Base-by-base conservation (phyloP, 257 asterid species). In the Rehmannia glutinosa region DNA sequence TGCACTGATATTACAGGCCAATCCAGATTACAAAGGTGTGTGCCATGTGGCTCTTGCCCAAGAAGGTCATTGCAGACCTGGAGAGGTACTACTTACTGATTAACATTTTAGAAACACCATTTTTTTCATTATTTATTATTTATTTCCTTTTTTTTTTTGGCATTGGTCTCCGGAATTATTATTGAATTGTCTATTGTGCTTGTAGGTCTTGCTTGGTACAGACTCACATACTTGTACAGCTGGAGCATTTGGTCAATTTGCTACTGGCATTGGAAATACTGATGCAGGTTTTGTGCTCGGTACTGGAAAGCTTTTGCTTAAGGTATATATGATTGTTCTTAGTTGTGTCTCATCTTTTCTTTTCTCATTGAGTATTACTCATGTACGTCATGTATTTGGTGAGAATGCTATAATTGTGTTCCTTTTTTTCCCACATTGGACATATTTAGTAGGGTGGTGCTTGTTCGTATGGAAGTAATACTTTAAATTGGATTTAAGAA, bases 41-140 rank as follows among this genome's bases (percentile, higher is more conserved):
- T 94, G 98, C 83, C 99, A 94, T 71, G 71, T 94, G 28, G 97
- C 97, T 64, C 96, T 94, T 73, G 97, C 99, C 24, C 97, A 94
- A 81, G 99, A 94, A 83, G 99, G 99, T 71, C 97, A 94, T 78
- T 91, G 97, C 85, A 77, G 97, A 71, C 97, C 97, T 27, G 97
- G 97, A 75, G 97, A 94, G 97, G 97, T 94, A 71, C 81, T 24
- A 64, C 30, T 11, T 35, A 62, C 19, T 51, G 19, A 39, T 63
- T 43, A 5, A 16, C 45, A 28, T 63, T 45, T 33, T 49, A 20
- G 8, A 19, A 16, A 16, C 19, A 0, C 7, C 2, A 20, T 12
- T 0, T 32, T 15, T 19, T 19, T 30, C 9, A 10, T 30, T 45
- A 15, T 36, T 9, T 20, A 39, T 10, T 46, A 27, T 38, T 8